These are phyloP conservation scores for Coleophoma eucalyptorum DNA, from an alignment of 2,329 filamentous ascomycete genomes.

Conservation along the genomic window DNA sequence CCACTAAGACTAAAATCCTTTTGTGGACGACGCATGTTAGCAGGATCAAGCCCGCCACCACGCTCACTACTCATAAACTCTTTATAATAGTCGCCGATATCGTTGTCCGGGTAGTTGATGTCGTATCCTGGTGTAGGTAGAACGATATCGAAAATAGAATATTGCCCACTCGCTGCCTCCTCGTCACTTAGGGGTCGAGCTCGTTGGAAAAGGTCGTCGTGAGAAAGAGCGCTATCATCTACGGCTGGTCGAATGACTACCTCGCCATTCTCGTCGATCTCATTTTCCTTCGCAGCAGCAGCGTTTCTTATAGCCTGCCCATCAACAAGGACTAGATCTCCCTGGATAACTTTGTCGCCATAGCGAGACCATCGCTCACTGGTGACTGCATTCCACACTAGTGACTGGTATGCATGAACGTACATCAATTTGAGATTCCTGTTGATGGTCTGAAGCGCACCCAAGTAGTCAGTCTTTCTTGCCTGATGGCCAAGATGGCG, in stretches of 20 bases:
- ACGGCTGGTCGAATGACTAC: slow-evolving; percentile 48
- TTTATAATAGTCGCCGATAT: slow-evolving; percentile 78
- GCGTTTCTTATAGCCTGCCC: slow-evolving; percentile 10
- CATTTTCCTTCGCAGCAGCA: slow-evolving; percentile 10
- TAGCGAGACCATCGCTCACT: slow-evolving; percentile 76
- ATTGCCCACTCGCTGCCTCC: slow-evolving; percentile 75
- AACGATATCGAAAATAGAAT: slow-evolving; percentile 82
- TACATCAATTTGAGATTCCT: slow-evolving; percentile 89
- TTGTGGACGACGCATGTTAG: slow-evolving; percentile 81
- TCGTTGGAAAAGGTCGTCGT: slow-evolving; percentile 57
- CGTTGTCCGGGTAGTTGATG: slow-evolving; percentile 80
- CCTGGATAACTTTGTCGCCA: slow-evolving; percentile 71
- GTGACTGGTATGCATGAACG: slow-evolving; percentile 91
- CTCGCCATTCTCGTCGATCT: slow-evolving; percentile 33
- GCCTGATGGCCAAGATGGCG: slow-evolving; percentile 56
- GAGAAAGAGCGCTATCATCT: slow-evolving; percentile 49
- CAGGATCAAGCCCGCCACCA: slow-evolving; percentile 77
- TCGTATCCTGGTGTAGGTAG: slow-evolving; percentile 91
- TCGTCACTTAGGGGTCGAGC: slow-evolving; percentile 71
- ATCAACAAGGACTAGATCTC: slow-evolving; percentile 59
- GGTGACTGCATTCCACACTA: slow-evolving; percentile 86
- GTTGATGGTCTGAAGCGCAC: slow-evolving; percentile 76
- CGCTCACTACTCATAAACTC: slow-evolving; percentile 78
- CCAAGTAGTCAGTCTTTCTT: slow-evolving; percentile 64
- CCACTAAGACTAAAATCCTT: slow-evolving; percentile 87